phyloP scores from a whole-genome alignment of 768 basidiomycete genomes.

The Hygrophorus russula region DNA sequence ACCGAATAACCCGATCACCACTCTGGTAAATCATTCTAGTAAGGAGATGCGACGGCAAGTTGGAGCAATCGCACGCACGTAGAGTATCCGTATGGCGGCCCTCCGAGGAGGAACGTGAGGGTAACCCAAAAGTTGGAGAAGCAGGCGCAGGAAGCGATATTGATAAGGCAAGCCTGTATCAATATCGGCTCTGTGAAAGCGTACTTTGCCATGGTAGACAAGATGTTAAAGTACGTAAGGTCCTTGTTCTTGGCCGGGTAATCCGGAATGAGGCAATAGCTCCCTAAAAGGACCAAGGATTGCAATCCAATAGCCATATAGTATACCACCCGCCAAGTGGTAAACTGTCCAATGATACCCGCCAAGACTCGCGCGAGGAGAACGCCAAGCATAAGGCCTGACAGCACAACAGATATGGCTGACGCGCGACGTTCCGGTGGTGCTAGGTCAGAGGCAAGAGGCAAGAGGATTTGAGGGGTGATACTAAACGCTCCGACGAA shows the following conservation, averaged over 20 bases:
- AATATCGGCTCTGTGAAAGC: constrained; percentile 68
- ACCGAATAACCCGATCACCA: constrained; percentile 63
- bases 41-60: background rate
- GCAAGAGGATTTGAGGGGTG: constrained; percentile 68
- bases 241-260: constrained; percentile 66
- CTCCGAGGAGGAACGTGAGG: constrained; percentile 72
- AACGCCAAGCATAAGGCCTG: constrained; percentile 59
- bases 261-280: constrained; percentile 65
- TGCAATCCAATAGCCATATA: constrained; percentile 72
- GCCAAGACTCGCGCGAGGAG: constrained; percentile 66
- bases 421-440: constrained; percentile 60
- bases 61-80: constrained; percentile 43
- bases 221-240: constrained; percentile 57
- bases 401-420: constrained; percentile 65
- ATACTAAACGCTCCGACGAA: constrained; percentile 64
- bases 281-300: constrained; percentile 38
- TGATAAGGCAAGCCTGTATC: constrained; percentile 55
- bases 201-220: constrained; percentile 70
- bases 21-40: constrained; percentile 14
- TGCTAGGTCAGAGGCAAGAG: constrained; percentile 73
- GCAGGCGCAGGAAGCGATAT: constrained; percentile 49
- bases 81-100: constrained; percentile 64
- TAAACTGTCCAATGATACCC: constrained; percentile 64
- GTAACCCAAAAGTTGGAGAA: constrained; percentile 61
- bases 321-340: constrained; percentile 65